Evolutionary conservation across 108 stramenopile species (phyloP).

Genomic region (Skeletonema costatum): DNA sequence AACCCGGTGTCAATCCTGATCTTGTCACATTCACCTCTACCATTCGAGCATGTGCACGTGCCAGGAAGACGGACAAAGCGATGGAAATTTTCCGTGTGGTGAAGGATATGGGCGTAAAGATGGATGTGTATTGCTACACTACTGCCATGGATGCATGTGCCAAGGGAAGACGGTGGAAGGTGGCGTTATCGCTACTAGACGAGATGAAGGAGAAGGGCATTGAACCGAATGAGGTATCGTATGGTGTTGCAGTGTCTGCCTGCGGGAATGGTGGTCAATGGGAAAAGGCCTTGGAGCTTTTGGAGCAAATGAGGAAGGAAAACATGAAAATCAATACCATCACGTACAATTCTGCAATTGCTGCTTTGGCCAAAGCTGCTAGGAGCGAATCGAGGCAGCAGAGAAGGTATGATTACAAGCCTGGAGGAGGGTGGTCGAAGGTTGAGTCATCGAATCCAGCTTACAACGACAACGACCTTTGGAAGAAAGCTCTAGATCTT

Average conservation of each 20-base stretch:
- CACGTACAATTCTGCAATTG: slow-evolving; percentile 81
- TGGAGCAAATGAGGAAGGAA: slow-evolving; percentile 67
- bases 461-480: slow-evolving; percentile 39
- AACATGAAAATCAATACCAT: slow-evolving; percentile 71
- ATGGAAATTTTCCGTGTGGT: slow-evolving; percentile 63
- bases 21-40: slow-evolving; percentile 77
- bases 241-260: slow-evolving; percentile 67
- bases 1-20: slow-evolving; percentile 69
- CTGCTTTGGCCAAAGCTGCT: slow-evolving; percentile 69
- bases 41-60: slow-evolving; percentile 69
- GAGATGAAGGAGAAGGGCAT: slow-evolving; percentile 75
- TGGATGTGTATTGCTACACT: slow-evolving; percentile 81
- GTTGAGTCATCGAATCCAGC: not conserved
- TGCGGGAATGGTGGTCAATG: slow-evolving; percentile 82
- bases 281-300: slow-evolving; percentile 63
- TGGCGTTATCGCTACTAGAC: slow-evolving; percentile 66
- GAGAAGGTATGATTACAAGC: slow-evolving; percentile 16
- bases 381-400: slow-evolving; percentile 41
- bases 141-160: slow-evolving; percentile 84
- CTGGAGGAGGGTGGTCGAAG: not conserved
- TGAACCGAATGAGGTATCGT: slow-evolving; percentile 66
- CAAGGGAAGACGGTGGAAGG: slow-evolving; percentile 63
- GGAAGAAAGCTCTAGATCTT: slow-evolving; percentile 55
- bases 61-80: slow-evolving; percentile 56
- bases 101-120: slow-evolving; percentile 56